Evolutionary conservation across 2,329 filamentous ascomycete genomes (phyloP).

Genomic region (Epichloe elymi): DNA sequence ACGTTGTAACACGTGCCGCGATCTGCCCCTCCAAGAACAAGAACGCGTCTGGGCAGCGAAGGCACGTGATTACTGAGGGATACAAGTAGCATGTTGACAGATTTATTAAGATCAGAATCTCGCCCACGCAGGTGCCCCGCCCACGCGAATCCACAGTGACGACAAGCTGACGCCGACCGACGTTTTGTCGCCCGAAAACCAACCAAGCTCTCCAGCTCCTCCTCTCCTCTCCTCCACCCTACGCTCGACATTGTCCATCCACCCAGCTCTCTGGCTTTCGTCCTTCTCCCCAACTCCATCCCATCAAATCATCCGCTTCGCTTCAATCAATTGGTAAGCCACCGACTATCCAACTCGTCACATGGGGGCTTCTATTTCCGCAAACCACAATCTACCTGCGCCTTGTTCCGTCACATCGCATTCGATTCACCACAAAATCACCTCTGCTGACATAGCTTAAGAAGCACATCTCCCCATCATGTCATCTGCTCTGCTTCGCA

Average conservation of each 20-base stretch:
- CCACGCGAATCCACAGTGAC: slow-evolving; percentile 5
- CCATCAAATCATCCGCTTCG: slow-evolving; percentile 1
- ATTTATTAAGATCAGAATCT: no score
- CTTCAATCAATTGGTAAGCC: slow-evolving; percentile 1
- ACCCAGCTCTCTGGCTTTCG: not conserved
- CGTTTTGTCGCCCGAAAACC: not conserved
- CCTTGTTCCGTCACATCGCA: slow-evolving; percentile 1
- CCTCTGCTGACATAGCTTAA: not conserved
- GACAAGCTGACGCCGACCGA: slow-evolving; percentile 4
- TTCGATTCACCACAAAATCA: not conserved
- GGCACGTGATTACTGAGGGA: no score
- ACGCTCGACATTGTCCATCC: slow-evolving; percentile 1
- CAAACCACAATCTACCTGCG: not conserved
- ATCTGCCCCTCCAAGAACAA: no score
- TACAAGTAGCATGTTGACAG: no score
- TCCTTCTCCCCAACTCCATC: slow-evolving; percentile 5
- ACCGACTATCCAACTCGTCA: not conserved
- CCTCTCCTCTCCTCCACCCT: not conserved
- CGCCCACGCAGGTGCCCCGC: no score
- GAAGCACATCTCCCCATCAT: slow-evolving; percentile 32
- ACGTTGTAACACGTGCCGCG: no score
- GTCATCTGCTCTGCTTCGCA: slow-evolving; percentile 65
- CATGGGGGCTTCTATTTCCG: not conserved
- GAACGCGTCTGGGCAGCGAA: no score
- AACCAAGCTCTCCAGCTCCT: not conserved